phyloP scores from a whole-genome alignment of 768 basidiomycete genomes.

The Rickenella mellea region DNA sequence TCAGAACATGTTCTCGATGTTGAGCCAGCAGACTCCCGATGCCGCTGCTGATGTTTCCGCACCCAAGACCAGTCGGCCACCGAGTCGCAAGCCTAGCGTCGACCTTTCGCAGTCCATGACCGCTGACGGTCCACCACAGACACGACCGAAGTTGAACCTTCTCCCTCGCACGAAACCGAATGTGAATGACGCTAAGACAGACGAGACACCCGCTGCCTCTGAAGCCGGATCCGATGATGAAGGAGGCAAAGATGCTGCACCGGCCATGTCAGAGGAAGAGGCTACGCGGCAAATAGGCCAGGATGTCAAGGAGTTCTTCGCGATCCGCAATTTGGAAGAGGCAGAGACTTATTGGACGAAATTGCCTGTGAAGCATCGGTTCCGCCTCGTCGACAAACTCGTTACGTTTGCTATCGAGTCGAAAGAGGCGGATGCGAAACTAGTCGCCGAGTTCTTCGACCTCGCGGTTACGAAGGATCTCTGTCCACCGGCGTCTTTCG shows the following conservation, averaged over 20 bases:
- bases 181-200: constrained; percentile 31
- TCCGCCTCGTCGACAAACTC: constrained; percentile 64
- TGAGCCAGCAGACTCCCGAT: constrained; percentile 49
- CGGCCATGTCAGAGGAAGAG: constrained; percentile 54
- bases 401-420: constrained; percentile 66
- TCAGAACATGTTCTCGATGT: constrained; percentile 85
- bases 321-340: constrained; percentile 75
- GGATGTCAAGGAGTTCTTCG: constrained; percentile 82
- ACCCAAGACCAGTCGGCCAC: constrained; percentile 27
- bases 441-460: constrained; percentile 70
- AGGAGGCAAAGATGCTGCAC: constrained; percentile 17
- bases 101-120: constrained; percentile 43
- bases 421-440: constrained; percentile 70
- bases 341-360: constrained; percentile 79
- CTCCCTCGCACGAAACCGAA: constrained; percentile 70
- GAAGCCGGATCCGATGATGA: constrained; percentile 41
- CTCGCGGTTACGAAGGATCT: constrained; percentile 51
- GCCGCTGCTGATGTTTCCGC: constrained; percentile 39
- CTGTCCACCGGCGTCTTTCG: constrained; percentile 51
- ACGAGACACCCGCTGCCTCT: constrained; percentile 22
- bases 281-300: constrained; percentile 71
- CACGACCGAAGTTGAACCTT: constrained; percentile 66
- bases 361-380: constrained; percentile 56
- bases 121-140: constrained; percentile 23
- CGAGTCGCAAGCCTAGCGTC: constrained; percentile 41